Percentiles rank a stretch among this genome's conserved stretches.
Conservation (phyloP, 306 rosid genomes). For the Vicia faba region DNA sequence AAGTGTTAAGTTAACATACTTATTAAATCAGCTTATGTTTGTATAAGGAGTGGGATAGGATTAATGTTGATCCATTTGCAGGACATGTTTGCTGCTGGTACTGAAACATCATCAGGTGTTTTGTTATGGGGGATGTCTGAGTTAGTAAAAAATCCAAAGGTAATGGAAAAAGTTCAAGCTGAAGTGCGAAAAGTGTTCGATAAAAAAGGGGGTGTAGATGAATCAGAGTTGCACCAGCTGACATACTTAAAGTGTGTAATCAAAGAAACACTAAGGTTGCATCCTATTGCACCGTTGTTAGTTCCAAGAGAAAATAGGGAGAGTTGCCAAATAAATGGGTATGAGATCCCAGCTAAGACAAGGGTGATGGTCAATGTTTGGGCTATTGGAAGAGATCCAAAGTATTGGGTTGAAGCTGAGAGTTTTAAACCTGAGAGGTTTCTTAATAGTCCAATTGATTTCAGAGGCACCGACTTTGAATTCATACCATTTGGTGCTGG, state of each 20-base stretch:
- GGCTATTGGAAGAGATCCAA: too few species aligned
- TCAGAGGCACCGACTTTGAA: too few species aligned
- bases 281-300: not conserved
- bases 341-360: too few species aligned
- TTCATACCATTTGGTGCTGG: too few species aligned
- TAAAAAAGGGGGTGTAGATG: constrained; percentile 19
- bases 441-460: too few species aligned
- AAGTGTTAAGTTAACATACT: too few species aligned
- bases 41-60: too few species aligned
- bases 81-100: constrained; percentile 47
- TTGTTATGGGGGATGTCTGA: constrained; percentile 49
- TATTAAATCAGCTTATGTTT: too few species aligned
- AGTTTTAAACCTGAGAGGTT: too few species aligned
- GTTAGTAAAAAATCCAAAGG: constrained; percentile 41
- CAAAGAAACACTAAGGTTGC: not conserved
- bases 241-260: constrained; percentile 23
- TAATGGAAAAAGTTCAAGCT: constrained; percentile 44
- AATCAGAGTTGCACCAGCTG: constrained; percentile 31
- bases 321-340: too few species aligned
- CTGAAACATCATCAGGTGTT: constrained; percentile 39
- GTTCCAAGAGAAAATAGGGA: not conserved
- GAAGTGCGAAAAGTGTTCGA: constrained; percentile 42
- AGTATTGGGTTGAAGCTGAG: too few species aligned
- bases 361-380: too few species aligned
- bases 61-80: constrained; percentile 10